Conservation (phyloP, 306 rosid genomes). For the Hylodesmum podocarpum region DNA sequence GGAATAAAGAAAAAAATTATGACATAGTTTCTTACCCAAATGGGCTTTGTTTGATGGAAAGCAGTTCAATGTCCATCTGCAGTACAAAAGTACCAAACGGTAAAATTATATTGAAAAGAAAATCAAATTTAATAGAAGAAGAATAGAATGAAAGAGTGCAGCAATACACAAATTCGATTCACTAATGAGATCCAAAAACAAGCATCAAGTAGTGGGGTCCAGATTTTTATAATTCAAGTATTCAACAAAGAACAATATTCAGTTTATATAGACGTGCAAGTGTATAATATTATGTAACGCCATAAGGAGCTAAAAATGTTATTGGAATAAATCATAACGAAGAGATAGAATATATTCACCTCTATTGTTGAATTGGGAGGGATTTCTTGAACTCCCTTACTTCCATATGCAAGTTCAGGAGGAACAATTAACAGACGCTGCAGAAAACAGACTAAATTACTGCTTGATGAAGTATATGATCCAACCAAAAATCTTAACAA, state of each 20-base stretch:
- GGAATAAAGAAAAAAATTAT: background rate
- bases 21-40: conserved; percentile 69
- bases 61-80: conserved; percentile 87
- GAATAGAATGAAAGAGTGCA: background rate
- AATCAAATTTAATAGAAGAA: conserved; percentile 1
- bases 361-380: conserved; percentile 97
- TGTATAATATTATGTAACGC: background rate
- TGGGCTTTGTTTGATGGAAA: conserved; percentile 89
- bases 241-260: background rate
- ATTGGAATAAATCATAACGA: background rate
- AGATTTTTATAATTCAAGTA: background rate
- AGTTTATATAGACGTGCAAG: background rate
- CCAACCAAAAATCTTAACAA: conserved; percentile 16
- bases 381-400: conserved; percentile 87
- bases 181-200: too few species aligned
- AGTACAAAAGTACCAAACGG: conserved; percentile 28
- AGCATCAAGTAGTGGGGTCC: too few species aligned
- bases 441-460: conserved; percentile 32
- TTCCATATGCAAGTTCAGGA: conserved; percentile 91
- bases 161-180: background rate
- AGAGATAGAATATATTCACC: conserved; percentile 47
- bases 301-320: background rate
- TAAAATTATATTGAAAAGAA: conserved; percentile 27
- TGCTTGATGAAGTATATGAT: conserved; percentile 2
- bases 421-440: conserved; percentile 87